phyloP scores from a whole-genome alignment of 2,329 filamentous ascomycete genomes.

The Macroventuria anomochaeta region DNA sequence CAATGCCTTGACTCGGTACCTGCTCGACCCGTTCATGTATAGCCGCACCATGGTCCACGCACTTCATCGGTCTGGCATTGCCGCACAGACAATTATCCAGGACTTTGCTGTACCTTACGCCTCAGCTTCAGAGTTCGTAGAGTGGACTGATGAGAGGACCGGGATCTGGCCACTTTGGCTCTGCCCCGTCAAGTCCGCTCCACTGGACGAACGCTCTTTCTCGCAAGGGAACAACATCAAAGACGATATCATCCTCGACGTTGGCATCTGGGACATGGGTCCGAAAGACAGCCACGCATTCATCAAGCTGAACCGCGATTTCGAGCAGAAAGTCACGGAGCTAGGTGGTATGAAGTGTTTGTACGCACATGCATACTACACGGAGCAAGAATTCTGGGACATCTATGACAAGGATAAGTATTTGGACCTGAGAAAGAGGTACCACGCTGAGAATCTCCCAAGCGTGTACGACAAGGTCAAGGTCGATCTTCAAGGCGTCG shows the following conservation, averaged over 20 bases:
- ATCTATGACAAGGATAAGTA: conserved; percentile 69
- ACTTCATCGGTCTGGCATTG: conserved; percentile 64
- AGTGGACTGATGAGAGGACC: conserved; percentile 58
- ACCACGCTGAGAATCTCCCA: conserved; percentile 67
- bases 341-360: conserved; percentile 85
- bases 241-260: conserved; percentile 45
- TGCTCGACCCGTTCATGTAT: conserved; percentile 67
- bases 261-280: conserved; percentile 81
- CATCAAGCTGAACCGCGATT: conserved; percentile 70
- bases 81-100: conserved; percentile 66
- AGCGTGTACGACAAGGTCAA: conserved; percentile 73
- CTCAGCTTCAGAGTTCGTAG: conserved; percentile 59
- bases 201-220: conserved; percentile 35
- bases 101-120: conserved; percentile 66
- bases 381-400: conserved; percentile 72
- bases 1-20: conserved; percentile 63
- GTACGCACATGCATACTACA: conserved; percentile 86
- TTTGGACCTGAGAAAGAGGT: conserved; percentile 66
- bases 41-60: conserved; percentile 69
- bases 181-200: conserved; percentile 56
- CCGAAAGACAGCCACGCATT: conserved; percentile 64
- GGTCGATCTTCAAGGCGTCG: conserved; percentile 50
- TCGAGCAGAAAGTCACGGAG: conserved; percentile 73
- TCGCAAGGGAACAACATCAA: conserved; percentile 40
- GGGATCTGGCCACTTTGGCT: conserved; percentile 66